Base-by-base conservation (phyloP, 1,284 basidiomycete species). In the Xanthoconium separans region DNA sequence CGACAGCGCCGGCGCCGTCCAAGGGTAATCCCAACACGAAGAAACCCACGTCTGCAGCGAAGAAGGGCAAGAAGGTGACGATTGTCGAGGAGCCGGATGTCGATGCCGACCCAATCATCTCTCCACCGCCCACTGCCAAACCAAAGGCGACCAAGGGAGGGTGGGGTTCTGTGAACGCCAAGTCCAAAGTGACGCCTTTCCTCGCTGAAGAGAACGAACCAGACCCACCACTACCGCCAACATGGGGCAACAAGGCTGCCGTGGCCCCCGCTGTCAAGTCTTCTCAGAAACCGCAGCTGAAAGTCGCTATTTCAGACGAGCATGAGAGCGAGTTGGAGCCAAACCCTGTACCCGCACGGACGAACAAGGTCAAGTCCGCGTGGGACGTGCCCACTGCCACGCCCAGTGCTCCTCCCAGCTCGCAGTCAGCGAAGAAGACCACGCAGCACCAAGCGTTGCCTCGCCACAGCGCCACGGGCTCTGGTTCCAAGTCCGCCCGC, bases 31-130 rank as follows among this genome's bases (percentile, higher is more conserved):
- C 12, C 34, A 44, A 33, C 22, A 22, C 66, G 53, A 77, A 70
- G 54, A 66, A 70, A 37, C 47, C 53, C 1, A 56, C 51, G 9
- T 30, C 55, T 39, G 44, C 53, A 1, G 34, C 50, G 31, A 68
- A 68, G 46, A 67, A 58, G 47, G 54, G 63, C 22, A 71, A 75
- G 58, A 67, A 66, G 18, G 75, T 76, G 44, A 77, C 70, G n/a
- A 70, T 81, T n/a, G 72, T 75, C 54, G 79, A 80, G 49, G 73
- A 78, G 16, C 68, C 72, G 0, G 77, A 80, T 44, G 74, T 77
- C n/a, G 79, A 79, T 34, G 73, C 66, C 3, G 73, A 73, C 20
- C 58, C 57, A 0, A 66, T 66, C 40, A 18, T 56, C n/a, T 24
- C 61, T 29, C 51, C 58, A 0, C 42, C 54, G 7, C 41, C 63